Base-by-base conservation (phyloP, 805 yeast genomes). In the Kodamaea leandrae region DNA sequence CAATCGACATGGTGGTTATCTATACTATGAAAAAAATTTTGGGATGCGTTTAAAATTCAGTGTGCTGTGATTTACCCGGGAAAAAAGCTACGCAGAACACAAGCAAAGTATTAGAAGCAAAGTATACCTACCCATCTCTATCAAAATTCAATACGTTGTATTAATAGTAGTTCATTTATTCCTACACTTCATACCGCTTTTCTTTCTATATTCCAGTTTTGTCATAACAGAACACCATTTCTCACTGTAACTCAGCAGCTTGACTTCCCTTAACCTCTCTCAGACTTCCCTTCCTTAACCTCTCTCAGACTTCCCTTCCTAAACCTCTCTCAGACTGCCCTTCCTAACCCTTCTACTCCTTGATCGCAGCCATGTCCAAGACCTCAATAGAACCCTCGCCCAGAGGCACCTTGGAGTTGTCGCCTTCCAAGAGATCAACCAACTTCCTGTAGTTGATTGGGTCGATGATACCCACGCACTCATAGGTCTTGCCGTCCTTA, bases 311-410 rank as follows among this genome's bases (percentile, higher is more conserved):
- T 21, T 7, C 10, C 25, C 25, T 6, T 21, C 6, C 25, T 21
- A 7, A 6, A n/a, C n/a, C 25, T 21, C 25, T 21, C 25, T 21
- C 10, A 10, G 10, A 21, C 10, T 21, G 10, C 10, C 25, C 25
- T 6, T 21, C 6, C 25, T 21, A 7, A 6, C 25, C 10, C 25
- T 7, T 21, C 25, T 36, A 36, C 30, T 80, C 83, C 46, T 78
- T 81, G n/a, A 83, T 72, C 8, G 86, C 96, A 12, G 95, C 91
- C 84, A 86, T 83, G 51, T 88, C 96, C 45, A 90, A 63, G 6
- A 90, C 93, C 60, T 90, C 96, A 3, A 89, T 71, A 2, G 78
- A 66, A 2, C 88, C 93, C 47, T 73, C 76, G 3, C 81, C 78
- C 40, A 63, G 58, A 42, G 71, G 71, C 19, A 77, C 64, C 45